Evolutionary conservation across 2,329 filamentous ascomycete species (phyloP).

Genomic region (Proliferodiscus dingleyae): DNA sequence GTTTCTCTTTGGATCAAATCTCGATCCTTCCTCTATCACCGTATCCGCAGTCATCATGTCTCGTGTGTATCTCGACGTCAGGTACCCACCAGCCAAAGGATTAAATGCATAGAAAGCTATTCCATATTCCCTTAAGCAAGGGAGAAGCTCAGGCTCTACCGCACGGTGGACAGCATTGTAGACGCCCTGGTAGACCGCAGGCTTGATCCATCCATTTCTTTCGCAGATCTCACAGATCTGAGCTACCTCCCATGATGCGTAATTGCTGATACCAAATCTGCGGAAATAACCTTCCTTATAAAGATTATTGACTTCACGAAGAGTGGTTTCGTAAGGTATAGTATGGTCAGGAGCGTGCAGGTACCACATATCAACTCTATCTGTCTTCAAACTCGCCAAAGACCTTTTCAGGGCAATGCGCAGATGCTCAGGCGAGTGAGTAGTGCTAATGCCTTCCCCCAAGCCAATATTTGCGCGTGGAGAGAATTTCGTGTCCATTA

Average conservation of each 20-base stretch:
- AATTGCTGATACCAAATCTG: slow-evolving; percentile 59
- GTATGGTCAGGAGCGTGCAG: slow-evolving; percentile 17
- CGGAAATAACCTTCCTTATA: slow-evolving; percentile 29
- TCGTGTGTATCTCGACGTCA: slow-evolving; percentile 44
- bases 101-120: slow-evolving; percentile 59
- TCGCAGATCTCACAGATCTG: slow-evolving; percentile 26
- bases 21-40: slow-evolving; percentile 4
- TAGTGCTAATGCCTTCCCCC: neutral
- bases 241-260: slow-evolving; percentile 34
- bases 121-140: slow-evolving; percentile 51
- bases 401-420: neutral
- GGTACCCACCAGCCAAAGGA: slow-evolving; percentile 43
- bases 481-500: neutral
- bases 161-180: slow-evolving; percentile 32
- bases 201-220: slow-evolving; percentile 27
- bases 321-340: slow-evolving; percentile 21
- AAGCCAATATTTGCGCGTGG: neutral
- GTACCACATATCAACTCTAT: slow-evolving; percentile 14
- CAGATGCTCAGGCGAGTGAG: neutral
- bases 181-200: slow-evolving; percentile 30
- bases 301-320: slow-evolving; percentile 26
- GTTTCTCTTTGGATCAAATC: slow-evolving; percentile 40
- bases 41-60: slow-evolving; percentile 33
- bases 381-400: neutral
- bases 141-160: slow-evolving; percentile 57